These are phyloP conservation scores for Dactylellina haptotyla DNA, from an alignment of 2,329 filamentous ascomycete species.

Conservation along the genomic window DNA sequence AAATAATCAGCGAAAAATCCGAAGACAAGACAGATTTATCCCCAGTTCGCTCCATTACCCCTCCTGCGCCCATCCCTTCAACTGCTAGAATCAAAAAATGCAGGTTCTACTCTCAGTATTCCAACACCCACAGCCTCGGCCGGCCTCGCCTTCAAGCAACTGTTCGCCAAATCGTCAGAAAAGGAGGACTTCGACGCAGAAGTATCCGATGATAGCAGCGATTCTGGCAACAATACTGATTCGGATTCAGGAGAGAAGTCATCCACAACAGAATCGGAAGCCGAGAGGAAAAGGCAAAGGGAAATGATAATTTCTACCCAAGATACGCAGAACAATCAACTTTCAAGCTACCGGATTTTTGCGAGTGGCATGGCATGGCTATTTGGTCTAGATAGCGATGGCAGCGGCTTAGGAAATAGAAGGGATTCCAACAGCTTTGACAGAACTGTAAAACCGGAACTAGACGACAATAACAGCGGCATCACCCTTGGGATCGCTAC, in stretches of 20 bases:
- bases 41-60: not conserved
- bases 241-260: conserved; percentile 27
- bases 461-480: not conserved
- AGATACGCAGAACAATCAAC: not conserved
- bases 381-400: not conserved
- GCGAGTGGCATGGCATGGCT: not conserved
- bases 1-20: too few relatives aligned
- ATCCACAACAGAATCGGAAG: conserved; percentile 17
- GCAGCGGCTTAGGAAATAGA: not conserved
- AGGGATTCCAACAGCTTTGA: not conserved
- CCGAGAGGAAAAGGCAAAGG: conserved; percentile 25
- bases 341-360: not conserved
- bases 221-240: conserved; percentile 37
- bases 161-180: not conserved
- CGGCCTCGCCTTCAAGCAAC: not conserved
- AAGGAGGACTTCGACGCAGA: conserved; percentile 17
- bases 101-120: conserved; percentile 21
- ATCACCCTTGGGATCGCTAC: not conserved
- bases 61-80: not conserved
- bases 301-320: conserved; percentile 9
- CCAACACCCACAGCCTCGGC: conserved; percentile 1
- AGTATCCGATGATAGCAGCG: conserved; percentile 32
- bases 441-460: not conserved
- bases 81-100: too few relatives aligned
- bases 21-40: too few relatives aligned